Percentiles rank a stretch among this genome's conserved stretches.
Evolutionary conservation across 805 yeast species (phyloP).

Genomic region (Debaryomyces tyrocola): DNA sequence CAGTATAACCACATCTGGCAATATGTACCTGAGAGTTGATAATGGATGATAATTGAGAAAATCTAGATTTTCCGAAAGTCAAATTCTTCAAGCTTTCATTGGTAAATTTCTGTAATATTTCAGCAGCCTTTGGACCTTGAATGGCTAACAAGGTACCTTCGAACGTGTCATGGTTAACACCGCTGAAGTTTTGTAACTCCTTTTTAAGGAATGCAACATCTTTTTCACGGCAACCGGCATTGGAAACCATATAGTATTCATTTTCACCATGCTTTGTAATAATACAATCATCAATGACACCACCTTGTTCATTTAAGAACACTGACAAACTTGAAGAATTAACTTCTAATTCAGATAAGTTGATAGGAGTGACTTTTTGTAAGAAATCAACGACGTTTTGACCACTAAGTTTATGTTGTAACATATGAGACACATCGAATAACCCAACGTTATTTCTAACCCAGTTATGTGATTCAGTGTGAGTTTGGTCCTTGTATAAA

Average conservation of each 20-base stretch:
- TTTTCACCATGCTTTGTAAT: conserved; percentile 81
- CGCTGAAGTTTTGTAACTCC: conserved; percentile 44
- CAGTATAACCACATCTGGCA: conserved; percentile 97
- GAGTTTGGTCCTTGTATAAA: conserved; percentile 77
- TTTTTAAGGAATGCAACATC: conserved; percentile 64
- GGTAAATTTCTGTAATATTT: conserved; percentile 63
- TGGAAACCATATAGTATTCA: conserved; percentile 84
- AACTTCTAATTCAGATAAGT: conserved; percentile 55
- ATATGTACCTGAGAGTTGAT: conserved; percentile 58
- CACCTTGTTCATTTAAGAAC: conserved; percentile 65
- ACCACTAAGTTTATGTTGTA: conserved; percentile 82
- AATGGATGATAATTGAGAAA: conserved; percentile 43
- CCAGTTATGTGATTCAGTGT: conserved; percentile 94
- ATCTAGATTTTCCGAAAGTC: conserved; percentile 71
- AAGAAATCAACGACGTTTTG: conserved; percentile 64
- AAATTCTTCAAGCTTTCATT: conserved; percentile 56
- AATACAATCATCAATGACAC: conserved; percentile 92
- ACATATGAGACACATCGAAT: conserved; percentile 97
- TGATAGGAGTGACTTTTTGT: conserved; percentile 86
- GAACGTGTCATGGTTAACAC: conserved; percentile 45
- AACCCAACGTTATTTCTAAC: conserved; percentile 84
- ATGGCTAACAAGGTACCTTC: conserved; percentile 82
- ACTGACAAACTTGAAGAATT: conserved; percentile 76
- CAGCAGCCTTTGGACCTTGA: conserved; percentile 89
- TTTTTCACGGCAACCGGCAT: conserved; percentile 90